Evolutionary conservation across 108 stramenopile genomes (phyloP).

Genomic region (Schizochytrium sp.): DNA sequence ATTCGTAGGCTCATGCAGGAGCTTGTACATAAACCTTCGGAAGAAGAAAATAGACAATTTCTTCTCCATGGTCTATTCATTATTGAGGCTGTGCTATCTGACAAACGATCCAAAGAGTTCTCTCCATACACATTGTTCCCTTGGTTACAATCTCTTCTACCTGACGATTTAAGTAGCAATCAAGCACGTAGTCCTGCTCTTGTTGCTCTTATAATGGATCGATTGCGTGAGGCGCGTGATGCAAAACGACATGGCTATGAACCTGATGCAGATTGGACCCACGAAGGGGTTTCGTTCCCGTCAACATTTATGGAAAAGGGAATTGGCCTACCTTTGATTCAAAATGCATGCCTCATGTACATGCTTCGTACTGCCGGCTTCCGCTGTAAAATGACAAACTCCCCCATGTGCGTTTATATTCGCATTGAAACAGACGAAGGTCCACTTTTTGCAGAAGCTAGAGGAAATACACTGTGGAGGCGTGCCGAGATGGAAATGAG

Average conservation of each 20-base stretch:
- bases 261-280: not conserved
- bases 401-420: not conserved
- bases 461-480: not conserved
- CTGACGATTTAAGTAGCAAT: not conserved
- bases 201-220: not conserved
- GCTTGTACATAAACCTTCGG: not conserved
- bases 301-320: not conserved
- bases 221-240: not conserved
- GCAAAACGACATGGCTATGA: not conserved
- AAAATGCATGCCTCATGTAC: constrained; percentile 44
- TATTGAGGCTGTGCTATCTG: not conserved
- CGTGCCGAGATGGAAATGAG: not conserved
- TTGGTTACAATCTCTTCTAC: not conserved
- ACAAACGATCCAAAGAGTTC: not conserved
- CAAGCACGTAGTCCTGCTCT: not conserved
- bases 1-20: not conserved
- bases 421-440: not conserved
- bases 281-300: not conserved
- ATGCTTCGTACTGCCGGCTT: not conserved
- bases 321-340: not conserved
- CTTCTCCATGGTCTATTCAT: not conserved
- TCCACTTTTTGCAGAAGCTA: not conserved
- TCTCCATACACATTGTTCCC: not conserved
- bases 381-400: not conserved
- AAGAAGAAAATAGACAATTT: not conserved